These are phyloP conservation scores for Blepharisma undulans DNA, from an alignment of 169 alveolate species.

Conservation along the genomic window DNA sequence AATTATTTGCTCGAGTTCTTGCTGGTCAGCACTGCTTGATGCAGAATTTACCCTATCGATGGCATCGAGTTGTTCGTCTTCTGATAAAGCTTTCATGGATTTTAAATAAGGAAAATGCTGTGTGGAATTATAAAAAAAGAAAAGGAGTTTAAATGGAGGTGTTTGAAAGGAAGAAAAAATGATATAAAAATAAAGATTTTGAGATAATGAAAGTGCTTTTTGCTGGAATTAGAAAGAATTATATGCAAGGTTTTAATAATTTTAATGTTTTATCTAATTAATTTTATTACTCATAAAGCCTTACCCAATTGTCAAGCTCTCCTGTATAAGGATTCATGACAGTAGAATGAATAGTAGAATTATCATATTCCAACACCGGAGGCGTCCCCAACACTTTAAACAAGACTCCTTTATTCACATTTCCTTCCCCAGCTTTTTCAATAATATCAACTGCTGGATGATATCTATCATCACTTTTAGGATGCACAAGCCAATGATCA, in stretches of 20 bases:
- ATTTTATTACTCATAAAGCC: not conserved
- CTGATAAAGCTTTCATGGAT: not conserved
- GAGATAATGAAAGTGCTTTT: not conserved
- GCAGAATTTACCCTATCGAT: not conserved
- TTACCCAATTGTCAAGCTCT: not conserved
- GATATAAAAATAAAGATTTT: not conserved
- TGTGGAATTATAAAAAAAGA: not conserved
- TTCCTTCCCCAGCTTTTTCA: not conserved
- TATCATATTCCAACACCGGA: not conserved
- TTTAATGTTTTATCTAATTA: not conserved
- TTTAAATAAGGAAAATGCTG: not conserved
- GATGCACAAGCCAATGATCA: conserved; percentile 30
- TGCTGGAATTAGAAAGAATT: not conserved
- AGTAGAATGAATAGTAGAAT: not conserved
- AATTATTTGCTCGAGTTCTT: not conserved
- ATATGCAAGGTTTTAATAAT: not conserved
- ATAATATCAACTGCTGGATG: not conserved
- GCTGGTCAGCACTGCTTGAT: not conserved
- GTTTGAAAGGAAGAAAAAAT: not conserved
- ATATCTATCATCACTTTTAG: conserved; percentile 20
- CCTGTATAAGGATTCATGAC: conserved; percentile 4
- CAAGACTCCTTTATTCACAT: not conserved
- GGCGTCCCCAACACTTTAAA: not conserved
- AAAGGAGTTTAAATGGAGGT: not conserved
- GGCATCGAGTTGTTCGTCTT: not conserved